These are phyloP conservation scores for Mycena rebaudengoi DNA, from an alignment of 768 basidiomycete species.

Conservation along the genomic window DNA sequence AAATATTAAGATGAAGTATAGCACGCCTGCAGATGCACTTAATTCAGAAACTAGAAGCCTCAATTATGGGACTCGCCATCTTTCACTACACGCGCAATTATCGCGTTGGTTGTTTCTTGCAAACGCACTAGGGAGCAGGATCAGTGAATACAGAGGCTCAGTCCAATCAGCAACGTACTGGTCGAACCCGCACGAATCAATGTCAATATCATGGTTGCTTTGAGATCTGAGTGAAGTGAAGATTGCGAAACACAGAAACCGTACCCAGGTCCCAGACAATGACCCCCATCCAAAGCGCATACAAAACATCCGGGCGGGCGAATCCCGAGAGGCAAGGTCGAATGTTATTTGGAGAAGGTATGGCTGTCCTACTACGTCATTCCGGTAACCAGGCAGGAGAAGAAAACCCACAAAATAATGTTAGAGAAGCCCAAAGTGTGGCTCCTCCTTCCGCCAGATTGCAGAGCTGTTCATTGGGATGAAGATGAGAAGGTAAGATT, in stretches of 20 bases:
- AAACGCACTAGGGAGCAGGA: neutral
- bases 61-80: neutral
- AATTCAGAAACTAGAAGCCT: neutral
- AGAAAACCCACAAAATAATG: neutral
- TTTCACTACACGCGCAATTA: neutral
- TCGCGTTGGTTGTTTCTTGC: neutral
- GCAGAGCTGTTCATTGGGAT: neutral
- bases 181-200: too few relatives aligned
- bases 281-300: neutral
- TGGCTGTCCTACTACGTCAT: too few relatives aligned
- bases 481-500: too few relatives aligned
- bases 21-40: neutral
- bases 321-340: neutral
- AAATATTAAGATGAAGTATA: neutral
- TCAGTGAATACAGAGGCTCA: too few relatives aligned
- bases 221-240: neutral
- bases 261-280: neutral
- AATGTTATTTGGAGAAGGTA: neutral
- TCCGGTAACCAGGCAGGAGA: too few relatives aligned
- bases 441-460: neutral
- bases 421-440: neutral
- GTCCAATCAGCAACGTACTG: too few relatives aligned
- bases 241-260: too few relatives aligned
- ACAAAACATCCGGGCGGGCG: neutral
- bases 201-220: too few relatives aligned